phyloP scores from a whole-genome alignment of 2,329 filamentous ascomycete genomes.

The Sporothrix variecibatus region DNA sequence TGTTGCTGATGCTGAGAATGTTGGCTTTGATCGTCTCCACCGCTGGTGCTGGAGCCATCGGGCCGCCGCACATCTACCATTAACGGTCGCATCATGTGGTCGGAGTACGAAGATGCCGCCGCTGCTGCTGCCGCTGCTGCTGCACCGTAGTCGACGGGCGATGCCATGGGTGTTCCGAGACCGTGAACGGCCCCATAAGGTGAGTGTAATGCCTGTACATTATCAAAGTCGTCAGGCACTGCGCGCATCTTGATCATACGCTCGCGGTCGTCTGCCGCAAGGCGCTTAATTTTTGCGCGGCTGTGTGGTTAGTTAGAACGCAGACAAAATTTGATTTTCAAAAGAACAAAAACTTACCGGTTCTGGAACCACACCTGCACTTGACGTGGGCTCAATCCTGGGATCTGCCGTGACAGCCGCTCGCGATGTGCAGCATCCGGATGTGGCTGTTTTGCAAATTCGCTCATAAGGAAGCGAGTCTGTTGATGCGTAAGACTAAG shows the following conservation, averaged over 20 bases:
- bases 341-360: conserved; percentile 56
- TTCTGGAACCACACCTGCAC: conserved; percentile 99
- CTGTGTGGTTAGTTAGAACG: conserved; percentile 40
- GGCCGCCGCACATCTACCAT: conserved; percentile 68
- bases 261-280: conserved; percentile 69
- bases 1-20: conserved; percentile 10
- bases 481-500: conserved; percentile 87
- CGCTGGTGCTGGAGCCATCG: conserved; percentile 44
- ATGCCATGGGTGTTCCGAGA: conserved; percentile 50
- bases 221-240: conserved; percentile 71
- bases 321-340: background rate
- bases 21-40: conserved; percentile 53
- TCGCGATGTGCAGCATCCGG: conserved; percentile 90
- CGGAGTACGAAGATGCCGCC: conserved; percentile 49
- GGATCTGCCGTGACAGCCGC: conserved; percentile 83
- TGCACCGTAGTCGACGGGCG: conserved; percentile 51
- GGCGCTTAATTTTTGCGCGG: conserved; percentile 70
- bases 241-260: conserved; percentile 72
- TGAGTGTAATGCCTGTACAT: conserved; percentile 67
- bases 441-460: conserved; percentile 92
- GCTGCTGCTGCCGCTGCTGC: conserved; percentile 18
- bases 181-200: conserved; percentile 64
- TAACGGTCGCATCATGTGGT: conserved; percentile 66
- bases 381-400: conserved; percentile 85
- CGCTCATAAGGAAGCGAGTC: conserved; percentile 96